phyloP scores from a whole-genome alignment of 2,329 filamentous ascomycete species.

The Aschersonia sp. region DNA sequence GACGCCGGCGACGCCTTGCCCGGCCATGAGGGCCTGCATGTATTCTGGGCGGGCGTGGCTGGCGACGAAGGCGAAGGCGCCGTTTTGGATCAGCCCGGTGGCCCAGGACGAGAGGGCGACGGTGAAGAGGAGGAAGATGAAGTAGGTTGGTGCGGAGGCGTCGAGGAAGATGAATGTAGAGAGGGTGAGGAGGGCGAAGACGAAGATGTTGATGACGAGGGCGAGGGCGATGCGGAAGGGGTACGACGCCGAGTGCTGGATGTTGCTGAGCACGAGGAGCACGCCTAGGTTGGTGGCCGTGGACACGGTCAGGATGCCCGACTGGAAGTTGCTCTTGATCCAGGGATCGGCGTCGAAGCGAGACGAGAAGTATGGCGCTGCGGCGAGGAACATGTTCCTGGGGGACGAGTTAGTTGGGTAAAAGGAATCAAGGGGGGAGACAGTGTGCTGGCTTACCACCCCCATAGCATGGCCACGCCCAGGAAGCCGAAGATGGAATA shows the following conservation, averaged over 20 bases:
- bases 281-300: slow-evolving; percentile 68
- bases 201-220: slow-evolving; percentile 59
- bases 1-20: slow-evolving; percentile 84
- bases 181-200: slow-evolving; percentile 65
- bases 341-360: slow-evolving; percentile 60
- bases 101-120: slow-evolving; percentile 69
- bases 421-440: not conserved
- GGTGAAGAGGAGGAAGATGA: slow-evolving; percentile 69
- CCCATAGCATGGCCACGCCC: slow-evolving; percentile 92
- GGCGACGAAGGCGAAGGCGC: slow-evolving; percentile 80
- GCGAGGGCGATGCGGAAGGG: slow-evolving; percentile 70
- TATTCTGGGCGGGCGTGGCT: slow-evolving; percentile 79
- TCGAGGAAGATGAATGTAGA: slow-evolving; percentile 59
- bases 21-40: slow-evolving; percentile 91
- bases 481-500: slow-evolving; percentile 76
- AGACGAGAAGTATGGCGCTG: slow-evolving; percentile 79
- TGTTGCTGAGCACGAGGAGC: slow-evolving; percentile 63
- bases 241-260: slow-evolving; percentile 76
- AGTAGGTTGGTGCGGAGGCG: slow-evolving; percentile 51
- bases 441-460: slow-evolving; percentile 51
- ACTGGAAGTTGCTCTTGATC: slow-evolving; percentile 74
- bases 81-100: slow-evolving; percentile 82
- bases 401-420: not conserved
- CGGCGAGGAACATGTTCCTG: slow-evolving; percentile 95
- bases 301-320: slow-evolving; percentile 74